Percentiles rank a stretch among this genome's conserved stretches.
These are phyloP conservation scores for Pythium aphanidermatum DNA, from an alignment of 352 stramenopile species.

Conservation along the genomic window DNA sequence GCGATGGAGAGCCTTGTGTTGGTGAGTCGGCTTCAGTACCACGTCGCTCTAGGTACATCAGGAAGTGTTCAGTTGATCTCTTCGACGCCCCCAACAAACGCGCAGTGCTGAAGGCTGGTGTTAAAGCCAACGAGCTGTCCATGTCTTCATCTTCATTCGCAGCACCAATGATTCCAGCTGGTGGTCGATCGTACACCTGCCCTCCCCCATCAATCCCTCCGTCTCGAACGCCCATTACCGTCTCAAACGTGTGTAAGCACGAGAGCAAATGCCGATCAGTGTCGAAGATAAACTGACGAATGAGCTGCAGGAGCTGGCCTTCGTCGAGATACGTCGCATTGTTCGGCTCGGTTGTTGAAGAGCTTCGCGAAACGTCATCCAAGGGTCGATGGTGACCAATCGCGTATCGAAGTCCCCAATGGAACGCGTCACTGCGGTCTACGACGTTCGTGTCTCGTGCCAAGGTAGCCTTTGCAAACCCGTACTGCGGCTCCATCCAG, in stretches of 20 bases:
- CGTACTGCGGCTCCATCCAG: constrained; percentile 87
- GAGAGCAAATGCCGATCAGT: constrained; percentile 76
- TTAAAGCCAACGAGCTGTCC: constrained; percentile 27
- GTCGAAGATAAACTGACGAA: constrained; percentile 69
- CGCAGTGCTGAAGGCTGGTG: constrained; percentile 82
- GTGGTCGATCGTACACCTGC: constrained; percentile 13
- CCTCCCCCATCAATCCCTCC: constrained; percentile 23
- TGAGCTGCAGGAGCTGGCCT: constrained; percentile 64
- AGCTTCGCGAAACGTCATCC: constrained; percentile 21
- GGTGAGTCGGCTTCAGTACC: constrained; percentile 1
- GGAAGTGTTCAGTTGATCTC: constrained; percentile 67
- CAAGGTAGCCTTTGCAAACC: constrained; percentile 51
- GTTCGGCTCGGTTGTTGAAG: constrained; percentile 11
- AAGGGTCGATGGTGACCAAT: constrained; percentile 62
- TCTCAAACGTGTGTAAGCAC: constrained; percentile 79
- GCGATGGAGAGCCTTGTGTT: background rate
- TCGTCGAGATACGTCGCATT: constrained; percentile 54
- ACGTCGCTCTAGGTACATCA: constrained; percentile 74
- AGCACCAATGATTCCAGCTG: constrained; percentile 36
- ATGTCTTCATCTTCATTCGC: background rate
- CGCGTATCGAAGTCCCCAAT: constrained; percentile 60
- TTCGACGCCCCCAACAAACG: constrained; percentile 61
- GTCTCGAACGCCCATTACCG: constrained; percentile 53
- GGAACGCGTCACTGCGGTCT: constrained; percentile 51
- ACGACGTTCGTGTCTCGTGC: constrained; percentile 20